These are phyloP conservation scores for Yamadazyma insecticola DNA, from an alignment of 805 yeast genomes.

Conservation along the genomic window DNA sequence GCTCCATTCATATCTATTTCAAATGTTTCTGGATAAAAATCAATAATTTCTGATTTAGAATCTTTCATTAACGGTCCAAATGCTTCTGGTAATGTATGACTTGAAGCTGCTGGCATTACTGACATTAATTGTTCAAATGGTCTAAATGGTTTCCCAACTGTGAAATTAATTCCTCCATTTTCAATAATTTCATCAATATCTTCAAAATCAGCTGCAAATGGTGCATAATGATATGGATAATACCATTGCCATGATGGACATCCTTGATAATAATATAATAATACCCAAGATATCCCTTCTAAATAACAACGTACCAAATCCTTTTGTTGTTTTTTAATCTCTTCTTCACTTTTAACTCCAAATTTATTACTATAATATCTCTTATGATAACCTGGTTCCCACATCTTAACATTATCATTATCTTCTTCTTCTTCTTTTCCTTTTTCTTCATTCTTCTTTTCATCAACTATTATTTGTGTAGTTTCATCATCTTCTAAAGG, in stretches of 20 bases:
- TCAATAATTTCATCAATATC: constrained; percentile 45
- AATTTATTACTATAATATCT: constrained; percentile 81
- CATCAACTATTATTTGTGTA: constrained; percentile 8
- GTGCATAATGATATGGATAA: constrained; percentile 96
- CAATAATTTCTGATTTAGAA: constrained; percentile 76
- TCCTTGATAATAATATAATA: constrained; percentile 91
- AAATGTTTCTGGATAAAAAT: constrained; percentile 86
- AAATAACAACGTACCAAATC: constrained; percentile 69
- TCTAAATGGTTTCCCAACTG: constrained; percentile 70
- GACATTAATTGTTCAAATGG: constrained; percentile 95
- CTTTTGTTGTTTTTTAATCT: constrained; percentile 48
- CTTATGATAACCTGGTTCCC: constrained; percentile 83
- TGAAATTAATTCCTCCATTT: constrained; percentile 50
- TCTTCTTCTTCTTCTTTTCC: constrained; percentile 14
- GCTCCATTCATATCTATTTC: constrained; percentile 94
- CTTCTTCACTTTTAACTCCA: constrained; percentile 49
- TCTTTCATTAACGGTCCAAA: constrained; percentile 80
- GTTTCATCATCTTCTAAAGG: constrained; percentile 10
- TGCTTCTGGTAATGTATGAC: constrained; percentile 76
- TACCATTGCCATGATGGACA: constrained; percentile 99
- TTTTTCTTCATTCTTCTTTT: constrained; percentile 8
- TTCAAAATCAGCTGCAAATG: constrained; percentile 86
- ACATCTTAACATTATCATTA: constrained; percentile 55
- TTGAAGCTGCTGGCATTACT: constrained; percentile 91
- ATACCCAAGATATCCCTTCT: constrained; percentile 97